These are phyloP conservation scores for Corchorus olitorius DNA, from an alignment of 345 rosid genomes.

Conservation along the genomic window DNA sequence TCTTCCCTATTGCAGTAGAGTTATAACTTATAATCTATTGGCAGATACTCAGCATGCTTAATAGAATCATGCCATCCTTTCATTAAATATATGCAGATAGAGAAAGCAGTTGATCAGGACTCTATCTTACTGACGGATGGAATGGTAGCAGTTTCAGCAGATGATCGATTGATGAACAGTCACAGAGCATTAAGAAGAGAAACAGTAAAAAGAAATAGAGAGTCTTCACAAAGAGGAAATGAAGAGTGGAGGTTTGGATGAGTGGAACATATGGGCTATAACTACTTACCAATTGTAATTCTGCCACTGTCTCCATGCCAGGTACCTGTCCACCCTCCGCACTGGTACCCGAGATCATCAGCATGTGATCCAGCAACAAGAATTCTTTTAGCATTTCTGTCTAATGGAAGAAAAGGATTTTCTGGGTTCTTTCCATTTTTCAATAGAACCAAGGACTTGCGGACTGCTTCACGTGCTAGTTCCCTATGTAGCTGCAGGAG, in stretches of 20 bases:
- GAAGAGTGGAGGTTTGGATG: neutral
- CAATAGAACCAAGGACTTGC: slow-evolving; percentile 24
- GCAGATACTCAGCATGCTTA: neutral
- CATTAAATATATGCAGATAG: neutral
- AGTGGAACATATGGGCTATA: neutral
- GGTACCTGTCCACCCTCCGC: slow-evolving; percentile 90
- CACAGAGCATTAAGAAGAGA: neutral
- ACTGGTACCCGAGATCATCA: slow-evolving; percentile 88
- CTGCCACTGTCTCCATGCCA: slow-evolving; percentile 73
- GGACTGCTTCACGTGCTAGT: slow-evolving; percentile 44
- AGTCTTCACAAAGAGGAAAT: neutral
- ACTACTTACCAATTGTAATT: slow-evolving; percentile 72
- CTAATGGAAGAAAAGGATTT: slow-evolving; percentile 70
- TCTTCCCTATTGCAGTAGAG: neutral
- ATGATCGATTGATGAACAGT: neutral
- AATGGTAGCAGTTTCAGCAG: neutral
- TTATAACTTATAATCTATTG: neutral
- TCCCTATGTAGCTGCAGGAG: slow-evolving; percentile 71
- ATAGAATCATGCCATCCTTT: neutral
- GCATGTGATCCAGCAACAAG: slow-evolving; percentile 83
- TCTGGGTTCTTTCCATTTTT: slow-evolving; percentile 66
- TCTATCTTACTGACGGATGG: neutral
- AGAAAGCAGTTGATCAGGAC: neutral
- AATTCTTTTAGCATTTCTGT: slow-evolving; percentile 62
- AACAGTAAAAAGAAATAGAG: neutral